These are phyloP conservation scores for Nidularia pulvinata DNA, from an alignment of 768 basidiomycete species.

Conservation along the genomic window DNA sequence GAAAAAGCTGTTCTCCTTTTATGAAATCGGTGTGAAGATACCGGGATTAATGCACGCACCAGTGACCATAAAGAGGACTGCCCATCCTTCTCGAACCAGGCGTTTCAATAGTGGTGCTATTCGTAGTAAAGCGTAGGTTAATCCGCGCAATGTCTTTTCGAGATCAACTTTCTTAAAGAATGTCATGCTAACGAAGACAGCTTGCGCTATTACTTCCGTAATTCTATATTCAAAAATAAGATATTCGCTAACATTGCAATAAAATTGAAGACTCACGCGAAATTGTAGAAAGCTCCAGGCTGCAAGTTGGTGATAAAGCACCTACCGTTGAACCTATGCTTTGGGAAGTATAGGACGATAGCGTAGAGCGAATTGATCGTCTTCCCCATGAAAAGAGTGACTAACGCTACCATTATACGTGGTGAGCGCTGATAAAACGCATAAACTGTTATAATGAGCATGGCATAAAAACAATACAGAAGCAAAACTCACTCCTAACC, in stretches of 20 bases:
- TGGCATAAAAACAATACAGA: too few relatives aligned
- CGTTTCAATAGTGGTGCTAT: background rate
- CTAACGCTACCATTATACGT: background rate
- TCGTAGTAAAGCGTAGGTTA: background rate
- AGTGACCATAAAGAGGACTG: background rate
- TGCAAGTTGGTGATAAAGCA: background rate
- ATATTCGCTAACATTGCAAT: background rate
- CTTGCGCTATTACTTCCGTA: background rate
- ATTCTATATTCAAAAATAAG: background rate
- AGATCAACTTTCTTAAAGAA: background rate
- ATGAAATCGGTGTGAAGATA: too few relatives aligned
- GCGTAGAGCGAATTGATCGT: background rate
- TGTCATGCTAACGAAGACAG: background rate
- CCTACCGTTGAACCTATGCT: background rate
- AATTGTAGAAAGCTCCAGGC: background rate
- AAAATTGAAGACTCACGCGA: background rate
- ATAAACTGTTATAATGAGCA: background rate
- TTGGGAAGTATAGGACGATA: background rate
- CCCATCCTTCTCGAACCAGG: background rate
- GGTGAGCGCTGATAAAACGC: background rate
- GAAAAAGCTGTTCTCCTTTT: too few relatives aligned
- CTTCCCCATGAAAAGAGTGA: background rate
- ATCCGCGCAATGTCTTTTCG: background rate
- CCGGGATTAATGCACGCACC: too few relatives aligned
- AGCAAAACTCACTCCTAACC: background rate